Evolutionary conservation across 208 protist genomes (phyloP).

Genomic region (Leishmania aethiopica): DNA sequence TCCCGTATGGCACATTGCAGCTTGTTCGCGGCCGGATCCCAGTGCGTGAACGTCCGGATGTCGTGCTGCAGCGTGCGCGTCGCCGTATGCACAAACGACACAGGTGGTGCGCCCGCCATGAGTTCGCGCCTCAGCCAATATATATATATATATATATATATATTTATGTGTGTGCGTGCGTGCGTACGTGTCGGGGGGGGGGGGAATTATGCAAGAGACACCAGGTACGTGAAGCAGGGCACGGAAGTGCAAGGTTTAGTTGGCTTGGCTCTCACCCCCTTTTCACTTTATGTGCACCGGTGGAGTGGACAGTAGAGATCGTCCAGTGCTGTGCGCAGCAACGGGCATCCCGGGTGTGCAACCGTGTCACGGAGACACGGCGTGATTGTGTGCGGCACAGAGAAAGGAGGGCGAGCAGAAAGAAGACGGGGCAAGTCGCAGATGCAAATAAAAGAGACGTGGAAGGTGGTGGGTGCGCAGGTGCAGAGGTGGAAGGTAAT

Average conservation of each 20-base stretch:
- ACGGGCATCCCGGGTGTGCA: neutral
- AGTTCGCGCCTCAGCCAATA: neutral
- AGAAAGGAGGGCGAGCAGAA: neutral
- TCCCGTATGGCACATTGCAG: conserved; percentile 76
- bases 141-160: neutral
- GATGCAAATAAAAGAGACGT: neutral
- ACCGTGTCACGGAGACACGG: neutral
- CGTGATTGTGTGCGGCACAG: neutral
- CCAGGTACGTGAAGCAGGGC: neutral
- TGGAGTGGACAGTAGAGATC: neutral
- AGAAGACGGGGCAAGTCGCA: neutral
- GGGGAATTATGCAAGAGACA: neutral
- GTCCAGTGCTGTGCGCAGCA: neutral
- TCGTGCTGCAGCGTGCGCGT: conserved; percentile 50
- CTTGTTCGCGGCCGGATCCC: conserved; percentile 67
- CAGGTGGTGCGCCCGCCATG: conserved; percentile 25
- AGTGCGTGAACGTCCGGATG: conserved; percentile 43
- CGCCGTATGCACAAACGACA: conserved; percentile 37
- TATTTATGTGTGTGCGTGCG: neutral
- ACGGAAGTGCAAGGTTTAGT: neutral
- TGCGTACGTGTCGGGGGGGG: neutral
- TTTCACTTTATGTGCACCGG: neutral
- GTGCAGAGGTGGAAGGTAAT: neutral
- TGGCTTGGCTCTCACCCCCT: neutral
- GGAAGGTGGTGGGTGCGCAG: neutral